Percentiles rank a stretch among this genome's conserved stretches.
Conservation (phyloP, 2,329 filamentous ascomycete genomes). For the Colletotrichum ledebouriae region DNA sequence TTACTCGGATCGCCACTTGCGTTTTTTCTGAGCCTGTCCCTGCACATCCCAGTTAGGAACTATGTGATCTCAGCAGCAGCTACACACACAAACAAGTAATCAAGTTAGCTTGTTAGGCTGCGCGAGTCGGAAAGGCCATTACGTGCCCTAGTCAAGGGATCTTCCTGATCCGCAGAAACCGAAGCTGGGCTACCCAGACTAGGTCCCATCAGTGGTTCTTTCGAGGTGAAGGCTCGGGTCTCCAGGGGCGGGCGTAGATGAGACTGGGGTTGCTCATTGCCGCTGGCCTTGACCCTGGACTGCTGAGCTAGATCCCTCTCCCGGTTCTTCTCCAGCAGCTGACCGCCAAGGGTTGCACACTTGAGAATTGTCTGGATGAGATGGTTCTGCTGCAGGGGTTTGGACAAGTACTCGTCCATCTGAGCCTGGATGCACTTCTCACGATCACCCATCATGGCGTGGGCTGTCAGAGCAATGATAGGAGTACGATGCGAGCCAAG, state of each 20-base stretch:
- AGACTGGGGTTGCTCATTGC: constrained; percentile 54
- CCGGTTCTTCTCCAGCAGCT: constrained; percentile 81
- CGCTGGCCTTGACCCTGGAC: constrained; percentile 61
- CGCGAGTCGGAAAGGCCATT: constrained; percentile 57
- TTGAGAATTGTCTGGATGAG: constrained; percentile 98
- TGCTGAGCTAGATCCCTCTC: constrained; percentile 70
- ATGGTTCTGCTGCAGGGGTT: constrained; percentile 95
- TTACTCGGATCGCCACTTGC: constrained; percentile 43
- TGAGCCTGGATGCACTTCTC: constrained; percentile 99
- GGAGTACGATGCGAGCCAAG: constrained; percentile 86
- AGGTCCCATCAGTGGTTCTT: constrained; percentile 67
- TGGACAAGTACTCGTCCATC: constrained; percentile 99
- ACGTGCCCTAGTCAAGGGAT: constrained; percentile 68
- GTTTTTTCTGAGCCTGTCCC: constrained; percentile 45
- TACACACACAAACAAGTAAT: constrained; percentile 44
- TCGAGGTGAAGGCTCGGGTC: constrained; percentile 77
- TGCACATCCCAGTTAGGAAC: constrained; percentile 44
- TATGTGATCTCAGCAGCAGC: constrained; percentile 43
- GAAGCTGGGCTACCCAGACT: constrained; percentile 74
- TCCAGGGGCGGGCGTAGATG: constrained; percentile 60
- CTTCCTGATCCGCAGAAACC: constrained; percentile 70
- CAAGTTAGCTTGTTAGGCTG: constrained; percentile 55
- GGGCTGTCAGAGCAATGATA: constrained; percentile 95
- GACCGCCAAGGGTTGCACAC: constrained; percentile 91
- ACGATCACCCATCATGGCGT: constrained; percentile 98